Conservation (phyloP, 139 green algal genomes). For the Closterium sp. region DNA sequence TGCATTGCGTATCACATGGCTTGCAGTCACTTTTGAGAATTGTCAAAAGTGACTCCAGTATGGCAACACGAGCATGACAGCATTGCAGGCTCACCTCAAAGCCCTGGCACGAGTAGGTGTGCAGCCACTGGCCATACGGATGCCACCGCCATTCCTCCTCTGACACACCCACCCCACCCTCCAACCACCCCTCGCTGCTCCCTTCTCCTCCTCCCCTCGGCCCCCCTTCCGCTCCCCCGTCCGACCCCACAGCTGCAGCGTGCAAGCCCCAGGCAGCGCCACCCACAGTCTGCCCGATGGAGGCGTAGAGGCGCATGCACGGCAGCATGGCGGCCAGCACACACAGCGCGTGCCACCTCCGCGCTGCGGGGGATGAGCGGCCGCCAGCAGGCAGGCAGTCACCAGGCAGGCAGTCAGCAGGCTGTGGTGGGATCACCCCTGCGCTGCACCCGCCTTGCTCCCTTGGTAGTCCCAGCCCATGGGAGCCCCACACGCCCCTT, state of each 20-base stretch:
- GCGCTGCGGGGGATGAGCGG: neutral
- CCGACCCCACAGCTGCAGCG: neutral
- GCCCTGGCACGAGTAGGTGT: neutral
- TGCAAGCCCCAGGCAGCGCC: neutral
- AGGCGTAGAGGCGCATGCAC: slow-evolving; percentile 6
- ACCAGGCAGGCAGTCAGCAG: no score
- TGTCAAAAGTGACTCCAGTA: no score
- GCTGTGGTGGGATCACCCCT: no score
- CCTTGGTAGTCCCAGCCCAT: no score
- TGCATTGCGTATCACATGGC: neutral
- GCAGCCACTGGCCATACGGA: neutral
- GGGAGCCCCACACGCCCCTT: no score
- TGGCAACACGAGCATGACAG: no score
- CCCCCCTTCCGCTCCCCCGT: no score
- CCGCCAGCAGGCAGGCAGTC: no score
- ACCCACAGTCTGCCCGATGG: neutral
- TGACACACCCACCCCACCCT: neutral
- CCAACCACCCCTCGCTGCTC: neutral
- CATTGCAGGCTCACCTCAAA: neutral
- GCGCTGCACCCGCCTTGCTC: no score
- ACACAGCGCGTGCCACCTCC: neutral
- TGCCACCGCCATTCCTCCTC: neutral
- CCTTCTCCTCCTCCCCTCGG: neutral
- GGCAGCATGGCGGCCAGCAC: neutral
- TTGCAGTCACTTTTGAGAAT: no score